Base-by-base conservation (phyloP, 306 rosid genomes). In the Gastrolobium bilobum region DNA sequence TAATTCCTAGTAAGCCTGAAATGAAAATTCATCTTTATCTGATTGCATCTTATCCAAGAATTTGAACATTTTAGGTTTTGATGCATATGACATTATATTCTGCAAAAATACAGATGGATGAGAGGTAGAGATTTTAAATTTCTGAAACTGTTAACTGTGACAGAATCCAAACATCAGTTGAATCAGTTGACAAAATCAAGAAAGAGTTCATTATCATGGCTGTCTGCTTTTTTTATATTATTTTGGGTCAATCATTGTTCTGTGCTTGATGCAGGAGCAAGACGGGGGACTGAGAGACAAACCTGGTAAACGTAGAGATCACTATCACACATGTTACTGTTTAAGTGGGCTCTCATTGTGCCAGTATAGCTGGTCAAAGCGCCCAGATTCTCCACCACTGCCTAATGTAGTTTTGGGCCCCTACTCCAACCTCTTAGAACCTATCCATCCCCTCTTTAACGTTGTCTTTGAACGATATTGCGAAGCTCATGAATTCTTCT, bases 261-360 rank as follows among this genome's bases (percentile, higher is more conserved):
- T 48, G 42, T 72, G 68, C 70, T 80, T 65, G 31, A 66, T 83
- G 86, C 87, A 94, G 97, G 95, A 82, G 31, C 91, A 76, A 35
- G 86, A 82, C 4, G 99, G 99, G 7, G 99, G 99, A 35, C 54
- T 94, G 59, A 80, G 86, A 87, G 99, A 94, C 89, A 94, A 94
- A 72, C 99, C 97, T 2, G 92, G 99, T 65, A 91, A 88, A 77
- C 68, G 69, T 0, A 79, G 88, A 79, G 99, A 94, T 86, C 89
- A 80, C 69, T 94, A 92, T 78, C 99, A 94, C 81, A 91, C 97
- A 2, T 94, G 97, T 81, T 94, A 94, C 85, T 94, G 97, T 84
- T 74, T 94, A 72, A 94, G 99, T 43, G 99, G 99, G 2, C 92
- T 92, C 37, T 87, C 97, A n/a, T 50, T 90, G 63, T 89, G 97